These are phyloP conservation scores for Marsdenia floribunda DNA, from an alignment of 257 asterid genomes.

Conservation along the genomic window DNA sequence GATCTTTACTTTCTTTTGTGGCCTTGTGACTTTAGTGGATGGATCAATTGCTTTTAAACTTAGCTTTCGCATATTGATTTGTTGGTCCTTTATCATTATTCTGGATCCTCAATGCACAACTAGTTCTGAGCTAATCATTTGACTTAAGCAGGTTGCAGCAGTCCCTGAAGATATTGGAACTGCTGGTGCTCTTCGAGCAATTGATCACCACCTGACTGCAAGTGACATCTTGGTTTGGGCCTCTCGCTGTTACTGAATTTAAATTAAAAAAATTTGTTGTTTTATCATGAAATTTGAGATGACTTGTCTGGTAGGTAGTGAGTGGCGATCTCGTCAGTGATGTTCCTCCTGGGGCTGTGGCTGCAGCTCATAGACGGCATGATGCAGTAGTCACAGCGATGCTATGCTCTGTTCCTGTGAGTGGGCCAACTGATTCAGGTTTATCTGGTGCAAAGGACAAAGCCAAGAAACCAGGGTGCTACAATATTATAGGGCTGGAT, in stretches of 20 bases:
- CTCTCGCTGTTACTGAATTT: slow-evolving; percentile 16
- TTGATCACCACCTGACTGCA: slow-evolving; percentile 78
- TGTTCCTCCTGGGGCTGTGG: slow-evolving; percentile 87
- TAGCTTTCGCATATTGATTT: not conserved
- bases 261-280: slow-evolving; percentile 6
- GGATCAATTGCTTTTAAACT: not conserved
- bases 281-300: slow-evolving; percentile 21
- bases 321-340: slow-evolving; percentile 97
- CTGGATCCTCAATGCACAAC: not conserved
- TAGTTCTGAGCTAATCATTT: not conserved
- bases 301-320: slow-evolving; percentile 56
- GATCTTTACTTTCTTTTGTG: not conserved
- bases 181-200: slow-evolving; percentile 94
- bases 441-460: slow-evolving; percentile 90
- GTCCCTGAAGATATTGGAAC: slow-evolving; percentile 96
- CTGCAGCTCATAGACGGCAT: slow-evolving; percentile 90
- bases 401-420: slow-evolving; percentile 88
- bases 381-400: slow-evolving; percentile 94
- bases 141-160: slow-evolving; percentile 69
- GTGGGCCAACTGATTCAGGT: slow-evolving; percentile 78
- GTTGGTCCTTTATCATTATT: not conserved
- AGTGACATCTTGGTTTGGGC: slow-evolving; percentile 75
- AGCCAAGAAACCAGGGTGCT: slow-evolving; percentile 70
- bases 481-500: slow-evolving; percentile 83
- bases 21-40: not conserved